These are phyloP conservation scores for Populus hybrid DNA, from an alignment of 441 rosid species.

Conservation along the genomic window DNA sequence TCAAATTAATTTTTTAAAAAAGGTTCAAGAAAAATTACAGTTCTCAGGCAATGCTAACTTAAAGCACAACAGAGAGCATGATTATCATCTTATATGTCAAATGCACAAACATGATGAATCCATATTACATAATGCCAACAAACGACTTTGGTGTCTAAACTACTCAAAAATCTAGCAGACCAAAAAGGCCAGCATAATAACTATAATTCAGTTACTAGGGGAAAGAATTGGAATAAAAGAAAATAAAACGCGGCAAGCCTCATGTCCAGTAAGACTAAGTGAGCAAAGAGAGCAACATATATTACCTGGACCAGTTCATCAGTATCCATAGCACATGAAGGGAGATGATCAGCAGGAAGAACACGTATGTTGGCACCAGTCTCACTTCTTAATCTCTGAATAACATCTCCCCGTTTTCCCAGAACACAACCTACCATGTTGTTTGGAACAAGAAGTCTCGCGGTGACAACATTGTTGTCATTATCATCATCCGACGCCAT, in stretches of 20 bases:
- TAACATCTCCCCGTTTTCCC: conserved; percentile 56
- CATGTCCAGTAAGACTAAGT: background rate
- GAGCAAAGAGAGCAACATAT: conserved; percentile 7
- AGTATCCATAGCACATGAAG: conserved; percentile 38
- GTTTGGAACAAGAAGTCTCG: conserved; percentile 57
- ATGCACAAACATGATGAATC: background rate
- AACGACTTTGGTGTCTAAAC: background rate
- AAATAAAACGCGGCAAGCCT: background rate
- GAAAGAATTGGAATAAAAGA: background rate
- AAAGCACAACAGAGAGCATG: background rate
- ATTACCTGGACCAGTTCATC: conserved; percentile 66
- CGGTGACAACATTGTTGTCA: conserved; percentile 32
- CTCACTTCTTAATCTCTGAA: conserved; percentile 51
- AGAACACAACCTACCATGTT: conserved; percentile 60
- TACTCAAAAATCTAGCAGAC: background rate
- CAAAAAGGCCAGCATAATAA: background rate
- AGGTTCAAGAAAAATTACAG: background rate
- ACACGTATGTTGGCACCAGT: conserved; percentile 58
- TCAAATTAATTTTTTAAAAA: background rate
- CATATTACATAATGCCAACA: background rate
- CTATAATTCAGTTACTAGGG: background rate
- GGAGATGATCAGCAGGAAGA: conserved; percentile 28
- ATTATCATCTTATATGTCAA: background rate
- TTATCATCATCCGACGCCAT: conserved; percentile 31
- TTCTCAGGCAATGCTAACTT: background rate